Base-by-base conservation (phyloP, 1,284 basidiomycete genomes). In the Coniferiporia weirii region DNA sequence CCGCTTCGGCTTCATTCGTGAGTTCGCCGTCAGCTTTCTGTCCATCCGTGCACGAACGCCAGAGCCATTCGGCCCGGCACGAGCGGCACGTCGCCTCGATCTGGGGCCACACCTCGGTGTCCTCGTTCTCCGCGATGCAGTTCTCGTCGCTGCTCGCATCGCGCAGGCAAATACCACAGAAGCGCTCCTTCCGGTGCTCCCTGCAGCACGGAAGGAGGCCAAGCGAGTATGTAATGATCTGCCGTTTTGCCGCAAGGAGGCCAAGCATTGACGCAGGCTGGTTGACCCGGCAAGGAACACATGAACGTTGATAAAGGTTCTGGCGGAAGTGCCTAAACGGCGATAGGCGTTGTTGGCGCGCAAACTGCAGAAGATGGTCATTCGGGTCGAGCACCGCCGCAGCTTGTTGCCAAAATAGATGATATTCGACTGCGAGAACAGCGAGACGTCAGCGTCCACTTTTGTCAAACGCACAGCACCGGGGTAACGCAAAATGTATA, bases 201-300 rank as follows among this genome's bases (percentile, higher is more conserved):
- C 78, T 75, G 70, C 88, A 90, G n/a, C 84, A 71, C 15, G 72
- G 64, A 64, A 86, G 72, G 22, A 68, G 63, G 8, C 79, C 80
- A 1, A 85, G 65, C n/a, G 70, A 72, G 0, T 75, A 71, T 1
- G 76, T 76, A 49, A 64, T 52, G 19, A 76, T 66, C 5, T 71
- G 64, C 34, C 78, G 76, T 69, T 84, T 84, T 8, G 76, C 79
- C 43, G 62, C 64, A 2, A 73, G 74, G 12, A 87, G 75, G 7
- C 85, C 86, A 6, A 70, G 63, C 34, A 71, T 75, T 3, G 76
- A 70, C 57, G 70, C 72, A 0, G 87, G 84, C 4, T 70, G 70
- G 69, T 88, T 89, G 66, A 90, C 74, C 10, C 87, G 80, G 71
- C 87, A 90, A n/a, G 89, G 78, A 45, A 78, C 67, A 70, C 88